phyloP scores from a whole-genome alignment of 1,284 basidiomycete species.

The Ustilago crameri region DNA sequence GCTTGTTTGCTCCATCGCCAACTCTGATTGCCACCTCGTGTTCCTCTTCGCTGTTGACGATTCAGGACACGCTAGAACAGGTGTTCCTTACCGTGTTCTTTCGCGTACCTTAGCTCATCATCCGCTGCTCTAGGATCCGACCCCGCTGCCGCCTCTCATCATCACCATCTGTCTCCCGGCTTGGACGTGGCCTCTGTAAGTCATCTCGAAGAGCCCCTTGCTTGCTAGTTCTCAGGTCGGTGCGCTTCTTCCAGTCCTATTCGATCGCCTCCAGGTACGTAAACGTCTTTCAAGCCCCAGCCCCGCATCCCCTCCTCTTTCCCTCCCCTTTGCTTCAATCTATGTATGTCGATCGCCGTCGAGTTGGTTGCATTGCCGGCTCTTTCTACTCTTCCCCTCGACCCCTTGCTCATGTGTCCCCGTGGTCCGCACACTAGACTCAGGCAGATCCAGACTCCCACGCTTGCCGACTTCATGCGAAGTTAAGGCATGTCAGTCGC shows the following conservation, averaged over 20 bases:
- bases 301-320: not conserved
- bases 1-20: not conserved
- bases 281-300: not conserved
- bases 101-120: constrained; percentile 3
- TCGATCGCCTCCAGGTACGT: not conserved
- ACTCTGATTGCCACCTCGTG: no score
- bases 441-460: constrained; percentile 11
- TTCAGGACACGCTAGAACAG: not conserved
- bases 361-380: constrained; percentile 7
- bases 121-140: not conserved
- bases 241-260: not conserved
- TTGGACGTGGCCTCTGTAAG: not conserved
- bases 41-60: no score
- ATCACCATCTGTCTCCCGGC: not conserved
- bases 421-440: no score
- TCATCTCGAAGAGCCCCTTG: constrained; percentile 7
- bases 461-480: constrained; percentile 1
- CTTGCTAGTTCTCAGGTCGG: constrained; percentile 8
- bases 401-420: not conserved
- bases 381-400: not conserved
- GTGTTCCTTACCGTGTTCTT: constrained; percentile 1
- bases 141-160: not conserved
- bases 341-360: constrained; percentile 4
- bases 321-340: not conserved
- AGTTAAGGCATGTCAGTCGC: no score